Percentiles rank a stretch among this genome's conserved stretches.
Evolutionary conservation across 208 protist species (phyloP).

Genomic region (Trypanosomatidae sp.): DNA sequence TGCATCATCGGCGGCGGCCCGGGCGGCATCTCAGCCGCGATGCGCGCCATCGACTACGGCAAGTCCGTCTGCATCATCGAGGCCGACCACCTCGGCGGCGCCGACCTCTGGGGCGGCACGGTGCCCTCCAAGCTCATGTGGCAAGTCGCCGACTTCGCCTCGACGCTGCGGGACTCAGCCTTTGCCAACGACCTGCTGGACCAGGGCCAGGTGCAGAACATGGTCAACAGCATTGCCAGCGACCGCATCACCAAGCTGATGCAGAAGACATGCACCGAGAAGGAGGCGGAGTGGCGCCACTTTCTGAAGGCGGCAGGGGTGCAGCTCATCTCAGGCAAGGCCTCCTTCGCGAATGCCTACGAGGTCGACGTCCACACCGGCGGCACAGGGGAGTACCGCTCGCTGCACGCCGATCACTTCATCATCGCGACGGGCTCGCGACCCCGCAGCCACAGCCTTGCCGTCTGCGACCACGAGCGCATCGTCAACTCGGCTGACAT

Average conservation of each 20-base stretch:
- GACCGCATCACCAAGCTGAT: conserved; percentile 39
- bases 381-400: conserved; percentile 48
- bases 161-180: conserved; percentile 24
- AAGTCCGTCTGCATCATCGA: conserved; percentile 71
- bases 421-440: conserved; percentile 67
- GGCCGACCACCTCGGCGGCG: conserved; percentile 46
- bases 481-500: conserved; percentile 58
- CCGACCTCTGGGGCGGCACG: conserved; percentile 68
- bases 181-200: conserved; percentile 40
- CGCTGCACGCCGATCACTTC: conserved; percentile 65
- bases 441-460: conserved; percentile 45
- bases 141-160: conserved; percentile 56
- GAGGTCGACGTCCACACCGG: conserved; percentile 60
- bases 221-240: conserved; percentile 30
- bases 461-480: conserved; percentile 32
- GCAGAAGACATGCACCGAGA: conserved; percentile 32
- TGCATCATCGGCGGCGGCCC: conserved; percentile 75
- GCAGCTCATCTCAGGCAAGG: conserved; percentile 58
- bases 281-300: conserved; percentile 38
- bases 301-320: conserved; percentile 39
- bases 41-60: conserved; percentile 52
- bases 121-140: conserved; percentile 77
- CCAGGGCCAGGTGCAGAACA: conserved; percentile 4
- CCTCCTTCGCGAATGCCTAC: conserved; percentile 46
- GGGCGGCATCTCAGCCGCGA: conserved; percentile 56